phyloP scores from a whole-genome alignment of 129 eudicot species.

The Gnaphalium uliginosum region DNA sequence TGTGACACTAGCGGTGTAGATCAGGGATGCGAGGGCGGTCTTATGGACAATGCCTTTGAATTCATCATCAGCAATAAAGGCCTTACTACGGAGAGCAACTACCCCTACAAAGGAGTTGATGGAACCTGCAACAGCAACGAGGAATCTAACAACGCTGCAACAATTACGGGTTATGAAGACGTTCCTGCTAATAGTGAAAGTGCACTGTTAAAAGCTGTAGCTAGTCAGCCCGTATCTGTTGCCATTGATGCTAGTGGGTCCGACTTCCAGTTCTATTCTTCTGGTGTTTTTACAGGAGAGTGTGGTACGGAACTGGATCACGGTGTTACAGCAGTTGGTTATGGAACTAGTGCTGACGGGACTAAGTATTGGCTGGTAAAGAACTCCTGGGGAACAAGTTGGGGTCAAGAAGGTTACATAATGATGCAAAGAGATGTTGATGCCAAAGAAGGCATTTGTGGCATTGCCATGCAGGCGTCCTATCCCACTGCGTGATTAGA shows the following conservation, averaged over 20 bases:
- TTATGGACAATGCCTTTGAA: conserved; percentile 36
- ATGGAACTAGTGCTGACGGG: conserved; percentile 33
- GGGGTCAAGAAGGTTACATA: conserved; percentile 40
- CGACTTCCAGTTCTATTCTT: conserved; percentile 37
- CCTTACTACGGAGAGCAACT: conserved; percentile 31
- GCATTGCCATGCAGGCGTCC: conserved; percentile 36
- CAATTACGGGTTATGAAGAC: conserved; percentile 30
- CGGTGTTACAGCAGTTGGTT: conserved; percentile 37
- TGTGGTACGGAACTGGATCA: conserved; percentile 38
- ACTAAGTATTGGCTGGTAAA: conserved; percentile 41
- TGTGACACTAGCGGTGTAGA: conserved; percentile 35
- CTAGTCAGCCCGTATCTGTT: conserved; percentile 36
- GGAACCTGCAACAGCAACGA: conserved; percentile 29
- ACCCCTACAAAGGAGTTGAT: conserved; percentile 31
- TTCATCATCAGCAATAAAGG: conserved; percentile 25
- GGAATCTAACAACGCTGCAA: conserved; percentile 36
- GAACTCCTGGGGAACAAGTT: conserved; percentile 37
- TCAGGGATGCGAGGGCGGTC: conserved; percentile 38
- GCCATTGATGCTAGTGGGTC: conserved; percentile 41
- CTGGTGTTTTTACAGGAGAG: conserved; percentile 33
- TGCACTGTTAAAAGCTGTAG: conserved; percentile 34
- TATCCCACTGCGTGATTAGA: conserved; percentile 26
- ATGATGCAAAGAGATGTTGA: conserved; percentile 35
- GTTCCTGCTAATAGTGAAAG: conserved; percentile 42
- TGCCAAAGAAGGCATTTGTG: conserved; percentile 36